phyloP scores from a whole-genome alignment of 345 rosid species.

The Populus simonii region DNA sequence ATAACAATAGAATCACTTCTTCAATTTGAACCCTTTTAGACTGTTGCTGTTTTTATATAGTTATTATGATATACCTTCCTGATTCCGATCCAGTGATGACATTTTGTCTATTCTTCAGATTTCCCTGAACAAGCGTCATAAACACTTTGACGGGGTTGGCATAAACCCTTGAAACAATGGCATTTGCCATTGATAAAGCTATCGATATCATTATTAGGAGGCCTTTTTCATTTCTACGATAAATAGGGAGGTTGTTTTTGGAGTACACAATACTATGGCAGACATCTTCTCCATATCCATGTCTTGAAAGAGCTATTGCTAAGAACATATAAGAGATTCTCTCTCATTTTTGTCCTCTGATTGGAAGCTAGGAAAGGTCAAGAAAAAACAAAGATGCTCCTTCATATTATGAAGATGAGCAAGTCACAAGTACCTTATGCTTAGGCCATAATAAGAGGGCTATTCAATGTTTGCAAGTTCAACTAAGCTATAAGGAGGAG shows the following conservation, averaged over 20 bases:
- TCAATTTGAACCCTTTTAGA: too few relatives aligned
- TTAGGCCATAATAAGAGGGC: not conserved
- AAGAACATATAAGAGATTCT: not conserved
- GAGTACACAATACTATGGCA: not conserved
- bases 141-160: not conserved
- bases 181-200: conserved; percentile 20
- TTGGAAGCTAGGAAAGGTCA: not conserved
- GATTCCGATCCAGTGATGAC: too few relatives aligned
- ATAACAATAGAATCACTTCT: too few relatives aligned
- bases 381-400: not conserved
- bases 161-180: conserved; percentile 21
- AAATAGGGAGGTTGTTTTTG: not conserved
- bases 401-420: not conserved
- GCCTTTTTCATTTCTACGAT: not conserved
- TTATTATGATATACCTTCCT: too few relatives aligned
- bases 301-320: not conserved
- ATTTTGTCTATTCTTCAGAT: too few relatives aligned
- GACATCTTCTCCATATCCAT: not conserved
- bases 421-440: not conserved
- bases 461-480: not conserved
- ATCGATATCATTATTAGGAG: not conserved
- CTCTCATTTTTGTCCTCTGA: not conserved
- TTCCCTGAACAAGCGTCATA: conserved; percentile 4
- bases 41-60: too few relatives aligned
- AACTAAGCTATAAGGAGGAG: not conserved